Conservation (phyloP, 2,329 filamentous ascomycete genomes). For the Pseudogymnoascus sp. region DNA sequence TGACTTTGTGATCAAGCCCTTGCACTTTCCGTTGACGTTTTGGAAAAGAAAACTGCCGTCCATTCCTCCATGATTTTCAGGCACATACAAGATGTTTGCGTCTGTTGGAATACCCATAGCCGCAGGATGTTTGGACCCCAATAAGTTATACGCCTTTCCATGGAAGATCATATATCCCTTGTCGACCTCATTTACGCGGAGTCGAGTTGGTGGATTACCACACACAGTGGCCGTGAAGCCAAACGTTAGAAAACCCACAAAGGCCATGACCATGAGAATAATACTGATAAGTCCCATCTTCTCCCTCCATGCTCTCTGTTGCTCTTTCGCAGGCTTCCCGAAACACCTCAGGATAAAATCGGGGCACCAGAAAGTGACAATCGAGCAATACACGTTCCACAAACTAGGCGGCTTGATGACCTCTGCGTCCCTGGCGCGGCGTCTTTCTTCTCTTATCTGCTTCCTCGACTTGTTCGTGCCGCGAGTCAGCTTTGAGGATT, state of each 20-base stretch:
- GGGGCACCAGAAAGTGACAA: constrained; percentile 91
- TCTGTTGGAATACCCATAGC: constrained; percentile 66
- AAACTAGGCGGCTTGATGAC: constrained; percentile 67
- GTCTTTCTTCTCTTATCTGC: constrained; percentile 52
- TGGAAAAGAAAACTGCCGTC: constrained; percentile 98
- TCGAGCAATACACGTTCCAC: constrained; percentile 92
- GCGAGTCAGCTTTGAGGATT: constrained; percentile 23
- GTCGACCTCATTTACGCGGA: constrained; percentile 76
- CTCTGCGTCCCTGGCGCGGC: constrained; percentile 50
- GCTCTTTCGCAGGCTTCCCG: constrained; percentile 74
- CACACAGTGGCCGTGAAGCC: constrained; percentile 91
- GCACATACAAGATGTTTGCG: constrained; percentile 81
- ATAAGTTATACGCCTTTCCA: constrained; percentile 79
- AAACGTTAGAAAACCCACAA: constrained; percentile 93
- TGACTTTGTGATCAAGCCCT: constrained; percentile 71
- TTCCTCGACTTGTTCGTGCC: constrained; percentile 48
- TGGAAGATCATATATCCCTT: constrained; percentile 93
- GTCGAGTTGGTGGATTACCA: constrained; percentile 57
- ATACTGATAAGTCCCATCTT: constrained; percentile 96
- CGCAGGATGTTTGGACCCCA: constrained; percentile 65
- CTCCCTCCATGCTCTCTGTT: constrained; percentile 90
- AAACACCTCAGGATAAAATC: constrained; percentile 77
- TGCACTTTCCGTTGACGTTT: constrained; percentile 96
- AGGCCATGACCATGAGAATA: constrained; percentile 76
- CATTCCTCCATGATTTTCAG: constrained; percentile 71